Evolutionary conservation across 345 rosid genomes (phyloP).

Genomic region (Cardamine resedifolia): DNA sequence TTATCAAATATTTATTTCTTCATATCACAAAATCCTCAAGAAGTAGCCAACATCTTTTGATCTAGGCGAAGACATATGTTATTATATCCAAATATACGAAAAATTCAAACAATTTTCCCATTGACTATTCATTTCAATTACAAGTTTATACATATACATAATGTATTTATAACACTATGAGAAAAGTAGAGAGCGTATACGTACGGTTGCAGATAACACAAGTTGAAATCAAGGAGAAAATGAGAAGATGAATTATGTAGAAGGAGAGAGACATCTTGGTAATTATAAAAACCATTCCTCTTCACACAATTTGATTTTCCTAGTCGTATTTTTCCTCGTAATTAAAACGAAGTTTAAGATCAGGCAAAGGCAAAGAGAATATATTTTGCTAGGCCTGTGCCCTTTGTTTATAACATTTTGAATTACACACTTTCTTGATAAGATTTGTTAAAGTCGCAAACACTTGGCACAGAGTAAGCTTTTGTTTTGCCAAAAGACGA

Average conservation of each 20-base stretch:
- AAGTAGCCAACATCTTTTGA: not conserved
- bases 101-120: not conserved
- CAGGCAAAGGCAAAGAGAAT: constrained; percentile 6
- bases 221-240: constrained; percentile 21
- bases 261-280: constrained; percentile 19
- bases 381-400: not conserved
- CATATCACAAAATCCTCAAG: not conserved
- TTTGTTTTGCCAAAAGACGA: constrained; percentile 10
- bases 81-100: not conserved
- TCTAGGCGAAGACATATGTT: not conserved
- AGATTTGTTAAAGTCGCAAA: constrained; percentile 20
- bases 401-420: constrained; percentile 17
- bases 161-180: not conserved
- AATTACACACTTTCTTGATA: not conserved
- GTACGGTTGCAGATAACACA: constrained; percentile 29
- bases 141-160: not conserved
- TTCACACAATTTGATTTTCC: not conserved
- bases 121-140: not conserved
- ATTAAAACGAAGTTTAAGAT: not conserved
- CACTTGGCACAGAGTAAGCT: constrained; percentile 28
- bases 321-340: not conserved
- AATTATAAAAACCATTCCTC: constrained; percentile 9
- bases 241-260: constrained; percentile 22
- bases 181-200: not conserved
- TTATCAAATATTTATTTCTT: not conserved